Base-by-base conservation (phyloP, 768 basidiomycete species). In the Kwoniella newhampshirensis region DNA sequence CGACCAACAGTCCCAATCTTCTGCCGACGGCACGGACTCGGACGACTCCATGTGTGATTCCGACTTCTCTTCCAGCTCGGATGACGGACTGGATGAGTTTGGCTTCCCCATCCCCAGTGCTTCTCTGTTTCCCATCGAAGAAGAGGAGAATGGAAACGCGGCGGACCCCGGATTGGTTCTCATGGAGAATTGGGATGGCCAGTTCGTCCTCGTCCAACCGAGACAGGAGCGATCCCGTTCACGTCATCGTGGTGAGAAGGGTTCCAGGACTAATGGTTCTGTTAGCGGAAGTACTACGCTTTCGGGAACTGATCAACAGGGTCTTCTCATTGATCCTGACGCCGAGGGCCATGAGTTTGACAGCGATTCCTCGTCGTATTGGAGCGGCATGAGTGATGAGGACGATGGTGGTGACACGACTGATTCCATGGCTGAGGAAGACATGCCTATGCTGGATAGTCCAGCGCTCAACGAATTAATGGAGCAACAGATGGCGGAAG, bases 151-250 rank as follows among this genome's bases (percentile, higher is more conserved):
- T 21, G 43, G 49, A 9, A 56, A 45, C 1, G 45, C 27, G 15
- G 53, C 54, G 15, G 66, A 62, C 25, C 61, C 59, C 7, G 60
- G 61, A 28, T 37, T 73, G 27, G 61, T 73, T 9, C 51, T 73
- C 13, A 73, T 73, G 71, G 66, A 73, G 56, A 67, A 73, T 44
- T 73, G 71, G 71, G 66, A 69, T 42, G 71, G 71, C 15, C 60
- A 70, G 50, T 62, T 70, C 27, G 67, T 70, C 11, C 60, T 71
- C 18, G 69, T 71, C 9, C 66, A 71, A 47, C 66, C 69, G 2
- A 27, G 66, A 44, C 51, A 54, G 4, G 69, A 68, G 39, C 44
- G 66, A 25, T 61, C 61, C 17, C 44, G 63, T 15, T 61, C 61
- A 11, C 53, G 69, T 18, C 59, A 55, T 30, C 50, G 57, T 13